Percentiles rank a stretch among this genome's conserved stretches.
These are phyloP conservation scores for Acmispon strigosus DNA, from an alignment of 306 rosid species.

Conservation along the genomic window DNA sequence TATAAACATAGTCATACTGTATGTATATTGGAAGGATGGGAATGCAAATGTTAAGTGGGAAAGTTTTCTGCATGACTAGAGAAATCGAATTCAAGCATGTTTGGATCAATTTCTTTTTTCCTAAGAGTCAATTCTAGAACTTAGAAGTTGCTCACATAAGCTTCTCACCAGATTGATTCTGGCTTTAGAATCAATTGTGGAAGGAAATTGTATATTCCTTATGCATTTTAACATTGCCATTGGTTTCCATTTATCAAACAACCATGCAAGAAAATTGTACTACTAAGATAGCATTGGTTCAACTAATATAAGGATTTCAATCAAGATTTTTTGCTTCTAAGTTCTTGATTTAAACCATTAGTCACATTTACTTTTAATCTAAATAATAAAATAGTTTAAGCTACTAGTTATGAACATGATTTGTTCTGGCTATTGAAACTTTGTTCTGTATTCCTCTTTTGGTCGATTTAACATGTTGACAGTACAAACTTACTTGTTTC, in stretches of 20 bases:
- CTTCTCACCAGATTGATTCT: too few relatives aligned
- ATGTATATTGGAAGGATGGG: not conserved
- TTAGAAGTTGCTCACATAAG: too few relatives aligned
- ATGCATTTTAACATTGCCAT: not conserved
- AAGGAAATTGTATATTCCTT: not conserved
- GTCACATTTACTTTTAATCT: not conserved
- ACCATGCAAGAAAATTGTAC: not conserved
- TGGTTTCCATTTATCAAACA: not conserved
- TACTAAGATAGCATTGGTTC: too few relatives aligned
- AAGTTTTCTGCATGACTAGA: not conserved
- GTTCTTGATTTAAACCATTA: not conserved
- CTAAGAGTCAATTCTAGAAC: too few relatives aligned
- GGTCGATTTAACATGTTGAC: not conserved
- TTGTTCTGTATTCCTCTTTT: not conserved
- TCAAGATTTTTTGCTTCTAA: not conserved
- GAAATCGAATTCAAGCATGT: not conserved
- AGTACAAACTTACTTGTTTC: conserved; percentile 3
- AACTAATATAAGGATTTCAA: too few relatives aligned
- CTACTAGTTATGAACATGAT: not conserved
- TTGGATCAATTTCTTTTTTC: too few relatives aligned
- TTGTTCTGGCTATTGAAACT: not conserved
- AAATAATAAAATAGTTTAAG: not conserved
- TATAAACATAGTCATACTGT: not conserved
- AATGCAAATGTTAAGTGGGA: not conserved
- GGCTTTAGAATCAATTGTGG: too few relatives aligned